Base-by-base conservation (phyloP, 108 stramenopile genomes). In the Nitzschia sp. region DNA sequence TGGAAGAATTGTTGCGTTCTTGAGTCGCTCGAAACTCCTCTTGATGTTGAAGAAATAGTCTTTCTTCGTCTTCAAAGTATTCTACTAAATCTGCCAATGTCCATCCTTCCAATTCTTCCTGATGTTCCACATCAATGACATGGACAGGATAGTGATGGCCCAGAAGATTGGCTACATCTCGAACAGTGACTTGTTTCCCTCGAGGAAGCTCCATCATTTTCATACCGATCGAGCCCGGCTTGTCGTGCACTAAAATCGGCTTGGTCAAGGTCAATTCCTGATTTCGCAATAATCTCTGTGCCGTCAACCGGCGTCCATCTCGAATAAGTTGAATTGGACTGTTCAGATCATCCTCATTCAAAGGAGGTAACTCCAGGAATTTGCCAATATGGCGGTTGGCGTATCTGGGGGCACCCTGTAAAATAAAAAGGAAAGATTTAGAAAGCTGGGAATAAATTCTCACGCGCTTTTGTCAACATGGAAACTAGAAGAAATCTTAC, bases 51-150 rank as follows among this genome's bases (percentile, higher is more conserved):
- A 24, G 17, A 1, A 47, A 3, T 1, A 71, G 32, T 17, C 77
- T 82, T 33, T 81, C 77, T 45, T 78, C 77, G 59, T 85, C 80
- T 59, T 88, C 83, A 63, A 83, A 83, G 65, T 89, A 82, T 23
- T 82, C 76, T 0, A 81, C 80, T 33, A 85, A 66, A 67, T 83
- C 82, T 13, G 46, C 75, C 27, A 89, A 49, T 17, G 72, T 81
- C 87, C 84, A 85, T 2, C 82, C 82, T 26, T 81, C 77, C 51
- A 83, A 24, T 28, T 84, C 81, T 54, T 79, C 78, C 54, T 89
- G 88, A 36, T 71, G 56, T 30, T 59, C 49, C 17, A 79, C 78
- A 46, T 85, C 85, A 57, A 89, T 82, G 21, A 89, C 83, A 19
- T 73, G 77, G 1, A 89, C 73, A 26, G 83, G 81, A 34, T 54